phyloP scores from a whole-genome alignment of 106 monocot genomes.

The Platanthera guangdongensis region DNA sequence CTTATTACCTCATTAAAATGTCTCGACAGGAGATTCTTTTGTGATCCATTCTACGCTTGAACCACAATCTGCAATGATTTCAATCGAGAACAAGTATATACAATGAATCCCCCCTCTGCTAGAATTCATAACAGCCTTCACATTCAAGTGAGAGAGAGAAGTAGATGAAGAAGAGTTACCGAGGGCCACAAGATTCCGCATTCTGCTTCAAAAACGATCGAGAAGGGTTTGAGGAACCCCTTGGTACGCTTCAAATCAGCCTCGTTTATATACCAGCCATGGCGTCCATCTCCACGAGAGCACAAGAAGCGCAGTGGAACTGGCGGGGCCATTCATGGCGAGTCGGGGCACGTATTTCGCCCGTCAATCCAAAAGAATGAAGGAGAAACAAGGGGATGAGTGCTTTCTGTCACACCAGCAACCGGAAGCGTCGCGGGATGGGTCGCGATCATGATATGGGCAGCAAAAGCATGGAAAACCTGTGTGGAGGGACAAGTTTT shows the following conservation, averaged over 20 bases:
- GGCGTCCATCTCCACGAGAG: conserved; percentile 45
- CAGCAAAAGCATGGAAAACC: no score
- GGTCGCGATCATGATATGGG: no score
- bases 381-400: no score
- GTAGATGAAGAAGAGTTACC: conserved; percentile 27
- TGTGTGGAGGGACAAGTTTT: no score
- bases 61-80: conserved; percentile 79
- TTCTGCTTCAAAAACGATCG: conserved; percentile 47
- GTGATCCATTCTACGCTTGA: conserved; percentile 91
- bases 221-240: conserved; percentile 47
- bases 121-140: neutral
- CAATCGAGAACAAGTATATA: neutral
- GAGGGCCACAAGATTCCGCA: conserved; percentile 65
- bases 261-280: conserved; percentile 80
- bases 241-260: conserved; percentile 78
- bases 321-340: no score
- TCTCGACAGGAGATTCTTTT: conserved; percentile 73
- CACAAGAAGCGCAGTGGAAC: neutral
- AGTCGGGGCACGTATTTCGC: no score
- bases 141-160: neutral
- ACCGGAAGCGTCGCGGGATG: no score
- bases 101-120: neutral
- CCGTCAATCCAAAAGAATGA: no score
- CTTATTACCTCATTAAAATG: conserved; percentile 74
- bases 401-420: no score